These are phyloP conservation scores for Aspergillus homomorphus DNA, from an alignment of 495 filamentous ascomycete genomes.

Conservation along the genomic window DNA sequence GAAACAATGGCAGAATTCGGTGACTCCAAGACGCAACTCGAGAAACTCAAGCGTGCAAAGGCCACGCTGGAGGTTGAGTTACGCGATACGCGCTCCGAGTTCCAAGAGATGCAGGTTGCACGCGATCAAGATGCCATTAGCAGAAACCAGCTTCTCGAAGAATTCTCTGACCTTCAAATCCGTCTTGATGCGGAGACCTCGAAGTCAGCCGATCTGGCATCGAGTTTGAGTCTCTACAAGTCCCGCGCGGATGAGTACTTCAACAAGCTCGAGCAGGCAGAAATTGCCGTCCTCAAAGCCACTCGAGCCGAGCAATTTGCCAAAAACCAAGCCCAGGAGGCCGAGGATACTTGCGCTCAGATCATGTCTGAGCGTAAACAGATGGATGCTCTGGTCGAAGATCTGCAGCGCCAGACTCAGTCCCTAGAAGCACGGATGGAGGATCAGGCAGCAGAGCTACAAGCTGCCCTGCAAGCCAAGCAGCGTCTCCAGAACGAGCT, in stretches of 20 bases:
- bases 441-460: slow-evolving; percentile 85
- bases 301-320: slow-evolving; percentile 90
- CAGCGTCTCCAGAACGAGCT: slow-evolving; percentile 96
- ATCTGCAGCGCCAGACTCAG: slow-evolving; percentile 85
- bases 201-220: slow-evolving; percentile 76
- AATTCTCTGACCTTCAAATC: slow-evolving; percentile 93
- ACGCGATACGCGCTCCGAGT: slow-evolving; percentile 76
- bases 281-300: slow-evolving; percentile 92
- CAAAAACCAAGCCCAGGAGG: slow-evolving; percentile 80
- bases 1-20: slow-evolving; percentile 77
- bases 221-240: slow-evolving; percentile 88
- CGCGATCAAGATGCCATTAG: slow-evolving; percentile 82
- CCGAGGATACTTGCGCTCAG: slow-evolving; percentile 84
- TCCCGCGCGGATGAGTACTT: slow-evolving; percentile 94
- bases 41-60: slow-evolving; percentile 77
- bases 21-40: slow-evolving; percentile 81
- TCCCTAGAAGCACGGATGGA: slow-evolving; percentile 87
- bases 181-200: slow-evolving; percentile 85
- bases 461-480: slow-evolving; percentile 82
- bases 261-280: slow-evolving; percentile 93
- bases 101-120: slow-evolving; percentile 71
- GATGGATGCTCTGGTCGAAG: slow-evolving; percentile 84
- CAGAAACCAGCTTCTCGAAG: slow-evolving; percentile 82
- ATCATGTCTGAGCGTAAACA: slow-evolving; percentile 91
- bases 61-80: slow-evolving; percentile 83